phyloP scores from a whole-genome alignment of 768 basidiomycete genomes.

The Lactarius psammicola region DNA sequence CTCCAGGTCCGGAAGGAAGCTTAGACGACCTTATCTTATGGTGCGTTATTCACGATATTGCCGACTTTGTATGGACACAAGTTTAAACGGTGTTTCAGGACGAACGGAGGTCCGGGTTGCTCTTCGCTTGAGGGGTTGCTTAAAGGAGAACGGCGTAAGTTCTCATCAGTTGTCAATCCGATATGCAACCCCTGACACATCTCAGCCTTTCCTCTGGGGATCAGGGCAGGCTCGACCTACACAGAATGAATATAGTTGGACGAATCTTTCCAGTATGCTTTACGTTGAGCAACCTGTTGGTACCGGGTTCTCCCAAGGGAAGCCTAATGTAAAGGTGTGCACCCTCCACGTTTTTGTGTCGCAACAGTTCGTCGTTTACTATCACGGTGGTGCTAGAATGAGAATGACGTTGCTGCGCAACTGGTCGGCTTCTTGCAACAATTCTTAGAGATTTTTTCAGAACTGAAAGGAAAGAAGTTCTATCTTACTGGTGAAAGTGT shows the following conservation, averaged over 20 bases:
- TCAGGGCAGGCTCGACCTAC: conserved; percentile 62
- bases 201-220: conserved; percentile 66
- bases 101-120: conserved; percentile 79
- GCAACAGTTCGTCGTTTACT: not conserved
- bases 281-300: conserved; percentile 82
- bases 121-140: conserved; percentile 69
- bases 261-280: conserved; percentile 70
- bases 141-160: conserved; percentile 72
- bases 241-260: conserved; percentile 70
- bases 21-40: conserved; percentile 75
- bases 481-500: conserved; percentile 76
- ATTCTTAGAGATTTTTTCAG: conserved; percentile 71
- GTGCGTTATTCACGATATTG: conserved; percentile 38
- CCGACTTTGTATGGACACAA: not conserved
- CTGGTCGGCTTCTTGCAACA: conserved; percentile 66
- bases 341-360: not conserved
- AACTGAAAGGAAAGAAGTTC: conserved; percentile 69
- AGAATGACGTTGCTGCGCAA: conserved; percentile 57
- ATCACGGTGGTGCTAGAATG: conserved; percentile 36
- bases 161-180: conserved; percentile 19
- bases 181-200: not conserved
- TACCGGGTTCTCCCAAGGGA: conserved; percentile 73
- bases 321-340: conserved; percentile 50
- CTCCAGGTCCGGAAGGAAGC: conserved; percentile 69
- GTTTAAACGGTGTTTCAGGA: conserved; percentile 43